Evolutionary conservation across 306 rosid species (phyloP), one percentile per base, ranked within the genome.

Genomic region (Hippophae gyantsensis): DNA sequence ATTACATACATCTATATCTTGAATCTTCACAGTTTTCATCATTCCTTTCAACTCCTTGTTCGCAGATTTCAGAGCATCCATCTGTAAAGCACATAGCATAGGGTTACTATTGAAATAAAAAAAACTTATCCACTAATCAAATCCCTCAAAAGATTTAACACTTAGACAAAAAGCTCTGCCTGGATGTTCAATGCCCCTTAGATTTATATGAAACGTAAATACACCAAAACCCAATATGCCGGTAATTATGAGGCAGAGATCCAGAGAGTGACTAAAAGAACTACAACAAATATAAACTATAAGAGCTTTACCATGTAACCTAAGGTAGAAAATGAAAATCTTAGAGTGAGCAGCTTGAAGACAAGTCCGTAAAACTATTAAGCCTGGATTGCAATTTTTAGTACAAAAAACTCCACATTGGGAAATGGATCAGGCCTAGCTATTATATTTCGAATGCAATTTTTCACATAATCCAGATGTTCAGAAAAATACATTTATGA

Each of bases 11-110:
- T 93, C 95, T 50, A 93, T 84, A 48, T 93, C 97, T 76, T 93
- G 99, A 62, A 93, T 84, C 84, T 84, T 93, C 82, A 93, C 97
- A 14, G 99, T 84, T 80, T 86, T 93, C 99, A 93, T 88, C 99
- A 88, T 86, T 63, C 99, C 97, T 67, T 86, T 93, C 82, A 93
- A 73, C 54, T 93, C 99, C 88, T 86, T 88, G 81, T 93, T 93
- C 25, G 97, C 99, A 61, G 95, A 78, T 84, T 93, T 88, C 84
- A 93, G 71, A 13, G 96, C 94, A 59, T 97, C 49, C 95, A 93
- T 84, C 97, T 86, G 82, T 42, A 75, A 58, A 78, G 62, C 57
- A 48, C 57, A 46, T 54, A 63, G 60, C 46, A 61, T 50, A 46
- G 45, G 8, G 60, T 32, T 32, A 59, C 47, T 67, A 52, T 63